A percentile compares a stretch with the other conserved stretches of the same genome.
phyloP scores from a whole-genome alignment of 768 basidiomycete genomes.

The Thelephora aurantiotincta region DNA sequence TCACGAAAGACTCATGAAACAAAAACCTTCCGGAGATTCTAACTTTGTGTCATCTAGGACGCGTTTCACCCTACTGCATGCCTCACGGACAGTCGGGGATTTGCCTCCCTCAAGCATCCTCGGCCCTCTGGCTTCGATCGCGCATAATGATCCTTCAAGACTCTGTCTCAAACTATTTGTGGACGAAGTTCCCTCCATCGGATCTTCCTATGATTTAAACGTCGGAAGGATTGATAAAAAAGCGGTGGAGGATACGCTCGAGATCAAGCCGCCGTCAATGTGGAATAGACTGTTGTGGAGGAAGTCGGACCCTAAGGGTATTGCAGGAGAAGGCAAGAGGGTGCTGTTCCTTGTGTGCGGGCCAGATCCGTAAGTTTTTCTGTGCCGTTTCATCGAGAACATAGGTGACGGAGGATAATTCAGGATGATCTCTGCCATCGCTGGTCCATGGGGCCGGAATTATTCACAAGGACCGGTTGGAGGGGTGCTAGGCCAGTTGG shows the following conservation, averaged over 20 bases:
- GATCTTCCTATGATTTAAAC: constrained; percentile 16
- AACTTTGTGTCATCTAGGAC: constrained; percentile 19
- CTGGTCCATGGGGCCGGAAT: constrained; percentile 66
- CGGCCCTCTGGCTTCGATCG: constrained; percentile 32
- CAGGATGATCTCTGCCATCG: constrained; percentile 66
- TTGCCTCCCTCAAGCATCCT: constrained; percentile 57
- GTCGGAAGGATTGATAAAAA: constrained; percentile 41
- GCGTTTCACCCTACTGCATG: constrained; percentile 62
- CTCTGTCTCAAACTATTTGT: constrained; percentile 52
- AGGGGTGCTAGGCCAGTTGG: constrained; percentile 51
- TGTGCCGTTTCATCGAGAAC: not conserved
- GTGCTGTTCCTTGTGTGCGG: constrained; percentile 68
- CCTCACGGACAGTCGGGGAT: constrained; percentile 44
- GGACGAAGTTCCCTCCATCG: constrained; percentile 24
- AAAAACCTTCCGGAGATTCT: constrained; percentile 2
- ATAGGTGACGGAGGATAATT: constrained; percentile 6
- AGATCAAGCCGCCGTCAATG: constrained; percentile 14
- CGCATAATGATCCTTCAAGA: constrained; percentile 35
- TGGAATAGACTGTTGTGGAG: not conserved
- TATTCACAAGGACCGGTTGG: constrained; percentile 61
- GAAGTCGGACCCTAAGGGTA: not conserved
- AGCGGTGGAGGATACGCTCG: constrained; percentile 30
- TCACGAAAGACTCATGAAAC: constrained; percentile 31
- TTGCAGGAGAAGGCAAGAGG: constrained; percentile 20
- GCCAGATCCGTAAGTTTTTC: constrained; percentile 53